Evolutionary conservation across 2,329 filamentous ascomycete genomes (phyloP), one percentile per base, ranked within the genome.

Genomic region (Scedosporium apiospermum): DNA sequence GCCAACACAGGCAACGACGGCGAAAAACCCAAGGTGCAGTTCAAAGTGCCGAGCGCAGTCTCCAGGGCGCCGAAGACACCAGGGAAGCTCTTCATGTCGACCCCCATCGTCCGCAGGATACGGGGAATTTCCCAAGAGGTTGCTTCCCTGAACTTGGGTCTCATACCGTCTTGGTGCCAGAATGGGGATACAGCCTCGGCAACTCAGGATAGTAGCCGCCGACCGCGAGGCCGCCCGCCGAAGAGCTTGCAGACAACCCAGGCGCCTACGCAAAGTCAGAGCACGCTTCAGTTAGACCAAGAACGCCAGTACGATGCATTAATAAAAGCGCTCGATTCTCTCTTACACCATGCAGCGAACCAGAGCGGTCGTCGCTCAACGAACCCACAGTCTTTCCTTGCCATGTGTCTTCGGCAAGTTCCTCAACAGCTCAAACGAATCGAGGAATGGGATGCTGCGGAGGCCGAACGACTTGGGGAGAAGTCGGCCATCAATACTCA

Each of bases 371-470:
- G 34, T 4, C 64, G 61, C 46, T n/a, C 57, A 12, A 26, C 44
- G 9, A 60, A 60, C 16, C 41, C 62, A 5, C 74, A 73, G 58
- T 75, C 74, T 9, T 66, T 76, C 3, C 63, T 76, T 7, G 70
- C 68, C n/a, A 72, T 76, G 68, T 76, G 74, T 46, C 65, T 76
- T 42, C 74, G 72, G 14, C 53, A 59, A n/a, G 62, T 62, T 1
- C 63, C 65, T 6, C 18, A 59, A 12, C 60, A 61, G 53, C 49
- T 61, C 14, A 61, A 57, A n/a, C 27, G 60, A 18, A 74, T 75
- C 55, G 71, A 74, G 55, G 68, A 67, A 34, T 75, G 71, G 68
- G 72, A 75, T n/a, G 65, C 63, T 4, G 64, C 69, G 26, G 61
- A 62, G 23, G 66, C 68, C 12, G 67, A 66, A 53, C 63, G 67